phyloP scores from a whole-genome alignment of 164 flowering plant species.

The Saururus chinensis region DNA sequence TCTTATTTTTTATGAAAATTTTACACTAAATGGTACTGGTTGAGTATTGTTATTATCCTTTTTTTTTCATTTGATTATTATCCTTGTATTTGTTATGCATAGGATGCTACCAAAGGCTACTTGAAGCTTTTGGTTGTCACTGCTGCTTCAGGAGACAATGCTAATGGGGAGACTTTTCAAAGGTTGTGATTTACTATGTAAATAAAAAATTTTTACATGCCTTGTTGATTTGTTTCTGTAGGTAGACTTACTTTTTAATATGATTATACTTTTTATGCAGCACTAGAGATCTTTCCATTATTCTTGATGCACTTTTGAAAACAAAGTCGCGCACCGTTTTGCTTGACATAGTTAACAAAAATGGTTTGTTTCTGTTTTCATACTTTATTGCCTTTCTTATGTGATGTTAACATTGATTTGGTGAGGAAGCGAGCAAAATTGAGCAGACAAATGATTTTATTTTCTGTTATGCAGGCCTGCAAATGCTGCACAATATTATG shows the following conservation, averaged over 20 bases:
- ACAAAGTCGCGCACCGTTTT: constrained; percentile 76
- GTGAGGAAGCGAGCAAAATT: no score
- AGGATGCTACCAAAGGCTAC: constrained; percentile 89
- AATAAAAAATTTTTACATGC: not conserved
- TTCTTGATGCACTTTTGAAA: constrained; percentile 91
- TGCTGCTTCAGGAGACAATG: constrained; percentile 75
- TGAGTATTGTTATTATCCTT: no score
- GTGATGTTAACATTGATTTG: no score
- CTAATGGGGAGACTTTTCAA: constrained; percentile 71
- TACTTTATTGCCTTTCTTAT: not conserved
- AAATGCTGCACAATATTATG: constrained; percentile 91
- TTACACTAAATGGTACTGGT: no score
- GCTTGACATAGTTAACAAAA: constrained; percentile 75
- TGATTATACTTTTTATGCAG: constrained; percentile 32
- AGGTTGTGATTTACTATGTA: constrained; percentile 33
- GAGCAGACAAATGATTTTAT: not conserved
- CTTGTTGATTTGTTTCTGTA: not conserved
- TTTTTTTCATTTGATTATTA: not conserved
- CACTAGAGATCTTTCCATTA: constrained; percentile 88
- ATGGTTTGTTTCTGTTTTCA: constrained; percentile 40
- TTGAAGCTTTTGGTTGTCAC: constrained; percentile 90
- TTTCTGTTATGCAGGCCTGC: constrained; percentile 46
- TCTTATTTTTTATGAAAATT: no score
- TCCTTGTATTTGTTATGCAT: constrained; percentile 8
- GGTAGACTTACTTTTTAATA: not conserved